Base-by-base conservation (phyloP, 2,329 filamentous ascomycete species). In the Madurella mycetomatis region DNA sequence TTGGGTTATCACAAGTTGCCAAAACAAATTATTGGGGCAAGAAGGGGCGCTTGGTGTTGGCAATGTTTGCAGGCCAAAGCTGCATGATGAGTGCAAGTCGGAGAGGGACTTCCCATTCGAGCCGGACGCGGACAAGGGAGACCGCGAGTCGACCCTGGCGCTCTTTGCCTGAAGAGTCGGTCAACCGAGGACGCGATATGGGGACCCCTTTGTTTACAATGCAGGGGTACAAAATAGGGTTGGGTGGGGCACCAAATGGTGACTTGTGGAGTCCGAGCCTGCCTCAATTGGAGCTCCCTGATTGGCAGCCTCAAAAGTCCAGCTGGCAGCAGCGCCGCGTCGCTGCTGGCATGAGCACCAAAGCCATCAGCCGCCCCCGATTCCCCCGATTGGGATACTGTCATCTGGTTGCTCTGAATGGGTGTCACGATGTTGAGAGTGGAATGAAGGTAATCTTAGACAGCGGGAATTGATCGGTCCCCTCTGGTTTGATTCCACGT, bases 181-280 rank as follows among this genome's bases (percentile, higher is more conserved):
- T 53, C 50, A 54, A 41, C 45, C 41, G 51, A 43, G 41, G 45
- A 60, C 58, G 58, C 58, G 58, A 56, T 58, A 44, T 42, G 45
- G 32, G 44, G 47, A 16, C 31, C 53, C 51, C 52, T 60, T 60
- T 60, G 58, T 60, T 60, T 60, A 60, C 55, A 55, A 18, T 43
- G 41, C 48, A 30, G 51, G 51, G 57, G 55, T 48, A 48, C 58
- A 53, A 56, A 58, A 56, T 43, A 53, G 41, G 45, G 46, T 41
- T n/a, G 44, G 47, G 53, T 58, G 53, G 55, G 55, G 48, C 49
- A 40, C 34, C 18, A 16, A 25, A 42, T 34, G 12, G 37, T 11
- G 13, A 16, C 30, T 47, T 50, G 50, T 49, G 54, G 41, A 39
- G 15, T 46, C 12, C 34, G 31, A n/a, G 30, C 34, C n/a, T 17